These are phyloP conservation scores for Trichodelitschia bisporula DNA, from an alignment of 495 filamentous ascomycete genomes.

Conservation along the genomic window DNA sequence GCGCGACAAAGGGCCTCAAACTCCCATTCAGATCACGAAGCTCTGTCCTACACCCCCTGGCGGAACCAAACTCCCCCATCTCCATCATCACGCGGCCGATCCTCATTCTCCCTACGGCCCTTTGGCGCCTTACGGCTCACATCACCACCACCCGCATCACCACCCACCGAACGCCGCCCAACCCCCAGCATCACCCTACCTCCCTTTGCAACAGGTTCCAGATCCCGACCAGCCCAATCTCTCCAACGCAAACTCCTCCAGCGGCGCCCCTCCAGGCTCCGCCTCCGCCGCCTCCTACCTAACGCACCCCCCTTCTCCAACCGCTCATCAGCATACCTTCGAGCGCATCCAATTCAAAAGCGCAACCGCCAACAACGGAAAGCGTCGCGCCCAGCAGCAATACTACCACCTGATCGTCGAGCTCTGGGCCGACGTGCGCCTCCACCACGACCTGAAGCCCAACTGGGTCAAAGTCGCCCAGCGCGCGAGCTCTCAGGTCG, in stretches of 20 bases:
- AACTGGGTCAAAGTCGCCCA: slow-evolving; percentile 57
- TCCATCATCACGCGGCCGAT: slow-evolving; percentile 1
- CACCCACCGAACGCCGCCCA: slow-evolving; percentile 1
- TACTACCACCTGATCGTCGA: slow-evolving; percentile 87
- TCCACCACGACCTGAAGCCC: slow-evolving; percentile 16
- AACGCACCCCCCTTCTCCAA: background rate
- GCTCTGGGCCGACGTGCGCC: slow-evolving; percentile 50
- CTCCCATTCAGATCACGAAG: slow-evolving; percentile 44
- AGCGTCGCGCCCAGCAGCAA: slow-evolving; percentile 73
- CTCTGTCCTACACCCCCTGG: slow-evolving; percentile 38
- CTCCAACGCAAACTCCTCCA: background rate
- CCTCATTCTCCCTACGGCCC: slow-evolving; percentile 3
- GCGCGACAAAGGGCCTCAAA: slow-evolving; percentile 74
- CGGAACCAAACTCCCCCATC: slow-evolving; percentile 8
- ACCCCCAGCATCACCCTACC: too few species aligned
- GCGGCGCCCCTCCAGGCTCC: background rate
- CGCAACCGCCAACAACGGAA: slow-evolving; percentile 90
- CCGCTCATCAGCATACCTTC: slow-evolving; percentile 33
- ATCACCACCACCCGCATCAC: too few species aligned
- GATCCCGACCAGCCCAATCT: background rate
- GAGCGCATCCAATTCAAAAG: slow-evolving; percentile 94
- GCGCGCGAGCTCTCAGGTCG: slow-evolving; percentile 61
- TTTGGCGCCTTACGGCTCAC: slow-evolving; percentile 6
- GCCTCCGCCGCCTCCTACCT: background rate
- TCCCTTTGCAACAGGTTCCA: slow-evolving; percentile 6